Percentiles rank a stretch among this genome's conserved stretches.
These are phyloP conservation scores for Vitellaria paradoxa DNA, from an alignment of 179 eudicot species.

Conservation along the genomic window DNA sequence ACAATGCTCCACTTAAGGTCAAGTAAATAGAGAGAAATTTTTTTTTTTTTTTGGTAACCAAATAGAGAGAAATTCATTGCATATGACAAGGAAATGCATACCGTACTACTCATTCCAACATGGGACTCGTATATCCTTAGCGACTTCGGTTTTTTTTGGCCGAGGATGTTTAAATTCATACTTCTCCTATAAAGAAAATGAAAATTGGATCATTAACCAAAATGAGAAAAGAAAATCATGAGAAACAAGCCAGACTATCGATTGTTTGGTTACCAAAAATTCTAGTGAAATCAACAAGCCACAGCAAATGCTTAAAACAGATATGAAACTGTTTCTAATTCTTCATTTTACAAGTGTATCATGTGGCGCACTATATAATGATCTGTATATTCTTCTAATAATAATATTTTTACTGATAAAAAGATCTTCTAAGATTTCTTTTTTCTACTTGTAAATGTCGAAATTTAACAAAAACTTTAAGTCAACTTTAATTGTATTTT, in stretches of 20 bases:
- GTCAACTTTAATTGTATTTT: background rate
- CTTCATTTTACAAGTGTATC: background rate
- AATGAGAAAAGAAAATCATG: slow-evolving; percentile 2
- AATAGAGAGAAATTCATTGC: slow-evolving; percentile 10
- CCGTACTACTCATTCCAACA: slow-evolving; percentile 99
- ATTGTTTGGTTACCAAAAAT: background rate
- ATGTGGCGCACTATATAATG: background rate
- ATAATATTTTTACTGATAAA: too few species aligned
- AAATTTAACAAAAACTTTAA: background rate
- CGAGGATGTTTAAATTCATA: slow-evolving; percentile 84
- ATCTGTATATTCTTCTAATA: background rate
- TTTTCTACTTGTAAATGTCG: background rate
- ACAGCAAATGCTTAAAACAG: background rate
- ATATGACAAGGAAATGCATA: slow-evolving; percentile 32
- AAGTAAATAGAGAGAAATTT: background rate
- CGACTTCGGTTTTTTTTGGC: slow-evolving; percentile 86
- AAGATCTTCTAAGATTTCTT: too few species aligned
- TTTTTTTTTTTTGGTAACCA: background rate
- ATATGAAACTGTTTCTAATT: background rate
- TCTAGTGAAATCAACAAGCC: background rate
- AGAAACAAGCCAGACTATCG: background rate
- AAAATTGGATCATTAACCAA: slow-evolving; percentile 12
- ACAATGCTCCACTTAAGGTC: background rate
- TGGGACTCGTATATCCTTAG: slow-evolving; percentile 95
- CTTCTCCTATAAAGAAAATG: slow-evolving; percentile 57